These are phyloP conservation scores for Fomitopsis palustris DNA, from an alignment of 1,284 basidiomycete genomes.

Conservation along the genomic window DNA sequence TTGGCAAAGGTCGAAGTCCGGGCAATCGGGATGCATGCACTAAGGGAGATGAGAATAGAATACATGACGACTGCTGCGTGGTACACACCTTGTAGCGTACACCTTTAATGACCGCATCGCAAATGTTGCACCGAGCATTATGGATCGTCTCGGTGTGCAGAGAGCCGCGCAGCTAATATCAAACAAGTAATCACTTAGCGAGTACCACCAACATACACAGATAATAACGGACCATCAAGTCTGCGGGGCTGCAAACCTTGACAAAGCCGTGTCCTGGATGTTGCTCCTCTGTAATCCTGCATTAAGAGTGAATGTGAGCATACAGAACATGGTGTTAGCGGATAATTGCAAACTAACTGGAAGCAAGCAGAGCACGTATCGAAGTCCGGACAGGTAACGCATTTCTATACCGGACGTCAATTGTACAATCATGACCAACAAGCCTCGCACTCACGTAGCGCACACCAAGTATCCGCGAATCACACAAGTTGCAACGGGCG, in stretches of 20 bases:
- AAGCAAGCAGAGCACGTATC: conserved; percentile 76
- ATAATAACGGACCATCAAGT: conserved; percentile 48
- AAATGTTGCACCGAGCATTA: conserved; percentile 36
- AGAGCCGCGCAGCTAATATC: conserved; percentile 15
- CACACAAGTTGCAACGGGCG: conserved; percentile 74
- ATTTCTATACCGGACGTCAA: conserved; percentile 49
- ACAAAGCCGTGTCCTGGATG: conserved; percentile 82
- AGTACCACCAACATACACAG: background rate
- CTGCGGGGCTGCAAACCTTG: conserved; percentile 52
- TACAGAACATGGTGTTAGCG: background rate
- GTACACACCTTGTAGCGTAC: conserved; percentile 63
- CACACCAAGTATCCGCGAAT: conserved; percentile 61
- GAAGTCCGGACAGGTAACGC: conserved; percentile 69
- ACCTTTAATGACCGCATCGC: conserved; percentile 54
- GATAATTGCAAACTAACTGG: conserved; percentile 34
- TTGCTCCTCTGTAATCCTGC: conserved; percentile 61
- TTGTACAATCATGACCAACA: no score
- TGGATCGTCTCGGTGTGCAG: conserved; percentile 15
- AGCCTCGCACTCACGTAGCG: conserved; percentile 42
- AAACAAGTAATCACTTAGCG: background rate
- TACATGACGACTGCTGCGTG: background rate
- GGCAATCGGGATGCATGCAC: conserved; percentile 81
- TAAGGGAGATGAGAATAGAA: conserved; percentile 24
- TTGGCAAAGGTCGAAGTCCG: conserved; percentile 83
- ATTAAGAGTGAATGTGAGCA: background rate